A percentile compares a stretch with the other conserved stretches of the same genome.
Conservation (phyloP, 305 asterid genomes). For the Withania somnifera region DNA sequence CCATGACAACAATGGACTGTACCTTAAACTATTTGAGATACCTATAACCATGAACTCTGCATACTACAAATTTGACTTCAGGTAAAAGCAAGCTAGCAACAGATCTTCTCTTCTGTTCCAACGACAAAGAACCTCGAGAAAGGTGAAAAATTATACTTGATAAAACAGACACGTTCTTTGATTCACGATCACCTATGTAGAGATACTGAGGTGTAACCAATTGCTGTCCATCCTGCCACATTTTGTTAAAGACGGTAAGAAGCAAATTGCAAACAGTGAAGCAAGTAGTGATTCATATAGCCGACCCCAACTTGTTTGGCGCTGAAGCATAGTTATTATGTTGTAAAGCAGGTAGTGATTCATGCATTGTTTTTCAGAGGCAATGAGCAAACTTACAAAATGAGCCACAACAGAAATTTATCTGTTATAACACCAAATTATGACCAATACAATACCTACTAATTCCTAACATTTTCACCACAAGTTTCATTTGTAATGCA, state of each 20-base stretch:
- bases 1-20: background rate
- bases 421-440: background rate
- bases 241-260: background rate
- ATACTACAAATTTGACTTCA: too few species aligned
- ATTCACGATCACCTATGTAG: constrained; percentile 67
- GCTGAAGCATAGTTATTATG: too few species aligned
- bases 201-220: constrained; percentile 57
- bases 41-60: background rate
- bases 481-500: background rate
- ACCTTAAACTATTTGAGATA: too few species aligned
- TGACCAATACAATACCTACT: background rate
- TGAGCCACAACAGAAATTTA: background rate
- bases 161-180: constrained; percentile 50
- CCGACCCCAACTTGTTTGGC: too few species aligned
- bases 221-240: constrained; percentile 60
- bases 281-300: background rate
- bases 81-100: too few species aligned
- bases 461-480: background rate
- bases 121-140: too few species aligned
- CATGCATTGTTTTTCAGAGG: background rate
- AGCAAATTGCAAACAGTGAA: background rate
- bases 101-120: too few species aligned
- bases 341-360: too few species aligned
- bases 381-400: background rate
- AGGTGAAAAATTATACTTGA: too few species aligned